Percentiles rank a stretch among this genome's conserved stretches.
phyloP scores from a whole-genome alignment of 805 yeast species.

The Metschnikowia lochheadii region DNA sequence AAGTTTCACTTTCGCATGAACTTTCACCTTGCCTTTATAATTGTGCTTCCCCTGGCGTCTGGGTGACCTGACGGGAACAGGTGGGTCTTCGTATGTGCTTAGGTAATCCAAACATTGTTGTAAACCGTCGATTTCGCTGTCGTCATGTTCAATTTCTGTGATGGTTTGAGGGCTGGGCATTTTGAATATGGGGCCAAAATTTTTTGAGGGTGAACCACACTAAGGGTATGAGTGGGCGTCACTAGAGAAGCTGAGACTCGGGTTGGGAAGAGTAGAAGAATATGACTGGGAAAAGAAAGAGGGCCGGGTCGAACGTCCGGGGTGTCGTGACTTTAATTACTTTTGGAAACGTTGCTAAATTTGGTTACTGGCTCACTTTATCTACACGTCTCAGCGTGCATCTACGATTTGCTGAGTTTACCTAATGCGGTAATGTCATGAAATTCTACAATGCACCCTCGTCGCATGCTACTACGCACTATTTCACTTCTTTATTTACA shows the following conservation, averaged over 20 bases:
- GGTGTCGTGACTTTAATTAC: background rate
- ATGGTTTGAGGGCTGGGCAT: background rate
- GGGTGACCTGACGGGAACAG: conserved; percentile 13
- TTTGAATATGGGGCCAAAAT: background rate
- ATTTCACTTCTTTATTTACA: background rate
- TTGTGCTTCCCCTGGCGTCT: conserved; percentile 6
- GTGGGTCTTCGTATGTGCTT: conserved; percentile 5
- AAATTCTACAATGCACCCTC: background rate
- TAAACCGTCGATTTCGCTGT: conserved; percentile 4
- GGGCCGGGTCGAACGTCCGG: background rate
- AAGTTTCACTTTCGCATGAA: background rate
- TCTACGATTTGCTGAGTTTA: background rate
- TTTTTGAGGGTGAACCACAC: background rate
- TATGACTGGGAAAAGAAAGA: background rate
- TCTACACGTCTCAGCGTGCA: conserved; percentile 2
- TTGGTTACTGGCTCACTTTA: background rate
- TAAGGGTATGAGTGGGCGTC: background rate
- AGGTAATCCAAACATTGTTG: conserved; percentile 7
- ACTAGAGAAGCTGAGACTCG: background rate
- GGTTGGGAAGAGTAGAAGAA: background rate
- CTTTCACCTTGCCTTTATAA: conserved; percentile 1
- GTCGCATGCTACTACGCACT: background rate
- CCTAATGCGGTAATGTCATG: conserved; percentile 5
- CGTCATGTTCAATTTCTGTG: background rate
- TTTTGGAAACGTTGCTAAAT: background rate